phyloP scores from a whole-genome alignment of 352 stramenopile genomes.

The Globisporangium echinulatum region DNA sequence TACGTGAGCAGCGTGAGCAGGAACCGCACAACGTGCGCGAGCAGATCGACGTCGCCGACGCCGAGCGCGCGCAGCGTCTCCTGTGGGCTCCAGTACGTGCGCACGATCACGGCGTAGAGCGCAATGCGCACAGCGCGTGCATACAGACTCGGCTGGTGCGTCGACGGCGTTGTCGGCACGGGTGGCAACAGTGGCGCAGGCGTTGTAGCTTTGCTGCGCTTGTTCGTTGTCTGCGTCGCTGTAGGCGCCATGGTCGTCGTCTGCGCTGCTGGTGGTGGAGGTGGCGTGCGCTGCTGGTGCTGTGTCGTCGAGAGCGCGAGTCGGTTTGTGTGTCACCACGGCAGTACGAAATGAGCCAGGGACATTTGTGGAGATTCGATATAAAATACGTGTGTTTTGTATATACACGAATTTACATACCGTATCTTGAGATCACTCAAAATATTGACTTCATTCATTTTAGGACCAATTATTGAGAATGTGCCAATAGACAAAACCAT shows the following conservation, averaged over 20 bases:
- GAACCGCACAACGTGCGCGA: slow-evolving; percentile 44
- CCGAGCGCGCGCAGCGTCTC: slow-evolving; percentile 30
- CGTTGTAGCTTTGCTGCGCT: background rate
- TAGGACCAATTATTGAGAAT: too few relatives aligned
- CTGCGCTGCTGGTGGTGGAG: background rate
- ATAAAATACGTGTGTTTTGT: too few relatives aligned
- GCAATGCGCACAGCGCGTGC: slow-evolving; percentile 30
- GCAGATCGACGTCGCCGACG: slow-evolving; percentile 29
- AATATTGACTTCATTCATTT: too few relatives aligned
- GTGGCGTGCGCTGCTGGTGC: too few relatives aligned
- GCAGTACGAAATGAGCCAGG: too few relatives aligned
- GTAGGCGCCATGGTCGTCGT: background rate
- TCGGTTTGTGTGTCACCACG: too few relatives aligned
- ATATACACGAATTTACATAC: too few relatives aligned
- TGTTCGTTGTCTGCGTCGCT: too few relatives aligned
- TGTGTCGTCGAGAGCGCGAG: slow-evolving; percentile 18
- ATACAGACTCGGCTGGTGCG: slow-evolving; percentile 10
- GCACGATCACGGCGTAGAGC: slow-evolving; percentile 31
- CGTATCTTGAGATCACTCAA: too few relatives aligned
- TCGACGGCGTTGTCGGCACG: background rate
- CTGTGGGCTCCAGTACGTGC: slow-evolving; percentile 44
- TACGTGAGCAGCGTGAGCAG: slow-evolving; percentile 55
- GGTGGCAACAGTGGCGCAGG: too few relatives aligned
- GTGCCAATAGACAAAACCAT: too few relatives aligned
- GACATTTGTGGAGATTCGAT: too few relatives aligned